Evolutionary conservation across 73 alveolate genomes (phyloP), one percentile per base, ranked within the genome.

Genomic region (Breviolum minutum): DNA sequence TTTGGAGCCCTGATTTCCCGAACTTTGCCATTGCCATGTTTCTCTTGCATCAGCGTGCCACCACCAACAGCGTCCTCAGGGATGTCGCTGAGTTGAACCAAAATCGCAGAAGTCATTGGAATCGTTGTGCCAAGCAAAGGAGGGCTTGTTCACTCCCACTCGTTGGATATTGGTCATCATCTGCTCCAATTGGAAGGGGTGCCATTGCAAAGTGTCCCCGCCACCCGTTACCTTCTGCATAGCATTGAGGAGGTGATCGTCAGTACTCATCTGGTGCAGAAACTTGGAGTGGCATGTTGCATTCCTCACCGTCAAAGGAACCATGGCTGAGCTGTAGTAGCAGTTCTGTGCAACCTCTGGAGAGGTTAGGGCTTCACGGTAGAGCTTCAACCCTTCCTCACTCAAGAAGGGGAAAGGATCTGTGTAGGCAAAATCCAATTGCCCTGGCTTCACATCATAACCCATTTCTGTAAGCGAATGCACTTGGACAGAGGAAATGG

Each of bases 101-200:
- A n/a, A 30, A 80, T 26, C 26, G 29, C 89, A n/a, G n/a, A 80
- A 80, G 89, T 30, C 26, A 63, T 80, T 80, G 89, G 89, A 80
- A 63, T 80, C 89, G n/a, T 80, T n/a, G 66, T 80, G 89, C 66
- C 66, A 80, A 80, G 30, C 89, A n/a, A 80, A 80, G 9, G 48
- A 61, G 20, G 30, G 30, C 27, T 61, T 32, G 63, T 61, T 63
- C 89, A 32, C 48, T 19, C 87, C 11, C 19, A 76, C 0, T 60
- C 30, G 30, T 63, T 80, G 89, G 89, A 80, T 80, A n/a, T 80
- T 80, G 66, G 89, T 80, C 89, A 80, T 80, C 89, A 80, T 80
- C 68, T 80, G 89, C 63, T 80, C 89, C 66, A 80, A 61, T n/a
- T n/a, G 30, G 89, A 80, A 80, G 66, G 89, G 89, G 66, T 80